Base-by-base conservation (phyloP, 352 stramenopile genomes). In the Globisporangium radiosum region DNA sequence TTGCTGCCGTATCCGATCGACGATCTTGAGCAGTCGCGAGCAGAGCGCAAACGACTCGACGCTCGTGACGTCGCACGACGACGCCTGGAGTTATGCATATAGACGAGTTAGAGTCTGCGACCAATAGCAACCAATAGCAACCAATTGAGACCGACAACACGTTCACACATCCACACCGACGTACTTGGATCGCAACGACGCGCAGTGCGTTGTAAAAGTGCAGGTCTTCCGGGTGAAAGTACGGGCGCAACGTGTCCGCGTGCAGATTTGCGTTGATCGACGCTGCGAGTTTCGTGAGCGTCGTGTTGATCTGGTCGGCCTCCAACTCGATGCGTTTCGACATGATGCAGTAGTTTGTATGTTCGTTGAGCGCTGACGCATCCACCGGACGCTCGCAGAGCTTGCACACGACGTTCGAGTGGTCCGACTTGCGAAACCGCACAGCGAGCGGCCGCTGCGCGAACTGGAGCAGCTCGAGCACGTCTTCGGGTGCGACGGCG, bases 281-380 rank as follows among this genome's bases (percentile, higher is more conserved):
- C 1, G 66, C 56, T 3, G 74, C 76, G 33, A 92, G 59, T 8
- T 81, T 82, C 40, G 66, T 60, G 15, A 94, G 52, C 33, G 72
- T 66, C 38, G 75, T 73, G 65, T 94, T 92, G 56, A 94, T 87
- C 33, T 87, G 71, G 51, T 92, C 84, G 0, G 83, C 81, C 59
- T 92, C 77, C 4, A 93, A 62, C 57, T 92, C 85, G 44, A 92
- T 74, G 2, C 80, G 66, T 54, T 79, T 85, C 37, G 82, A 92
- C 64, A 91, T 75, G 15, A 93, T 77, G 40, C 85, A 94, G 44
- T 75, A 93, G 33, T 90, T 84, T 0, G 78, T 92, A 57, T 94
- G 85, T 37, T 90, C 81, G 19, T 90, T 73, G 57, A 94, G 60
- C 13, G 58, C 69, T 38, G 61, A 75, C 4, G 79, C 78, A 25